These are phyloP conservation scores for Leucocoprinus sp. DNA, from an alignment of 768 basidiomycete species.

Conservation along the genomic window DNA sequence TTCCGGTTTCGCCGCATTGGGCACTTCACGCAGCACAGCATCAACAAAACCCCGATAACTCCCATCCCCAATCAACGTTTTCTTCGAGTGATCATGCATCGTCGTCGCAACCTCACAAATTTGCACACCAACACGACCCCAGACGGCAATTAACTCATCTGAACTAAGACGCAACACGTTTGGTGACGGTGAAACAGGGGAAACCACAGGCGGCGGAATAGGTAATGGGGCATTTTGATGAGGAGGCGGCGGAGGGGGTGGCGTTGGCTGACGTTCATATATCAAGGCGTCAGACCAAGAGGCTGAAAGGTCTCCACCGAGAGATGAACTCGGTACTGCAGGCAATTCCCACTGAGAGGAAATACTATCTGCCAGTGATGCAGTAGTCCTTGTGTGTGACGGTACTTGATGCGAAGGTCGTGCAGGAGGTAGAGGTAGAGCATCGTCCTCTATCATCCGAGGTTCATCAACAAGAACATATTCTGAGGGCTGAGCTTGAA, in stretches of 20 bases:
- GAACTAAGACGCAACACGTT: conserved; percentile 33
- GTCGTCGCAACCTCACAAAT: conserved; percentile 62
- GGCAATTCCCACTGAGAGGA: conserved; percentile 61
- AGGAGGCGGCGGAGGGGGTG: conserved; percentile 10
- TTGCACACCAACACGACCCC: conserved; percentile 68
- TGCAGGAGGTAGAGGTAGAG: conserved; percentile 40
- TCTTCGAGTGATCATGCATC: conserved; percentile 71
- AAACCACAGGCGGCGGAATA: conserved; percentile 4
- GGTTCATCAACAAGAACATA: conserved; percentile 61
- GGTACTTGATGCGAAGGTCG: conserved; percentile 32
- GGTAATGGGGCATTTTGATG: conserved; percentile 9
- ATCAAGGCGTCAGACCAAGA: conserved; percentile 50
- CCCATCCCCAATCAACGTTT: conserved; percentile 74
- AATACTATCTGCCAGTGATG: conserved; percentile 26
- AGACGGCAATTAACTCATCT: conserved; percentile 64
- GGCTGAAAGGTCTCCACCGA: conserved; percentile 41
- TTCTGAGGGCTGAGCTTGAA: conserved; percentile 32
- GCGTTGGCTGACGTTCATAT: background rate
- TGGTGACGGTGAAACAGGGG: conserved; percentile 8
- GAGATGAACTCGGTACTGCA: conserved; percentile 41
- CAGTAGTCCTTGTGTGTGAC: conserved; percentile 26
- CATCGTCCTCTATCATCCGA: conserved; percentile 22
- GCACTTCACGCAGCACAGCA: conserved; percentile 58
- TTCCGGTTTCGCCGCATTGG: conserved; percentile 39
- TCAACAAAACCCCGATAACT: conserved; percentile 72